Evolutionary conservation across 176 grass and related monocot species (phyloP).

Genomic region (Guadua angustifolia): DNA sequence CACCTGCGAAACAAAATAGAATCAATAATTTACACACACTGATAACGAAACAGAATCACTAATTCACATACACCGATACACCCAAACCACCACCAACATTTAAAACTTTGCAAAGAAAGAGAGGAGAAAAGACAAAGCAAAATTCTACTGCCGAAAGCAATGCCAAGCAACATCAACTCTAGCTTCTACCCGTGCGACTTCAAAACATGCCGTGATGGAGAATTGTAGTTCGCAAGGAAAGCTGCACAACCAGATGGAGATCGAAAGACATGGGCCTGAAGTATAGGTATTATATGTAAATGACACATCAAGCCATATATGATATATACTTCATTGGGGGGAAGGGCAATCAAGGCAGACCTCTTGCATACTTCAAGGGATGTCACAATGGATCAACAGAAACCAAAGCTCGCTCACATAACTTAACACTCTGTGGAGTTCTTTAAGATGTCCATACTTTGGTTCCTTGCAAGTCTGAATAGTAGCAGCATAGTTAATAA

Average conservation of each 20-base stretch:
- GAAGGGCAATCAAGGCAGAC: slow-evolving; percentile 45
- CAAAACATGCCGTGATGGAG: too few species aligned
- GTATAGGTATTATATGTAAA: slow-evolving; percentile 35
- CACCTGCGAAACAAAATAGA: too few species aligned
- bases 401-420: slow-evolving; percentile 87
- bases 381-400: slow-evolving; percentile 86
- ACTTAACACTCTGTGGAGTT: slow-evolving; percentile 90
- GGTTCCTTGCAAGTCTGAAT: slow-evolving; percentile 79
- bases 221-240: slow-evolving; percentile 93
- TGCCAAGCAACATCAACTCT: too few species aligned
- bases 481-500: slow-evolving; percentile 26
- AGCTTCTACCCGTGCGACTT: too few species aligned
- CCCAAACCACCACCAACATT: too few species aligned
- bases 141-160: too few species aligned
- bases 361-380: slow-evolving; percentile 90
- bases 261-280: slow-evolving; percentile 85
- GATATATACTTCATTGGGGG: slow-evolving; percentile 7
- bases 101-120: too few species aligned
- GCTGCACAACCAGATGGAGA: slow-evolving; percentile 79
- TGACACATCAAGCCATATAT: slow-evolving; percentile 18
- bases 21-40: too few species aligned
- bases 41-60: too few species aligned
- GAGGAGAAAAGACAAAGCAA: too few species aligned
- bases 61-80: too few species aligned
- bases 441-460: slow-evolving; percentile 95